Evolutionary conservation across 805 yeast genomes (phyloP).

Genomic region (Helenozyma rhizophorensis): DNA sequence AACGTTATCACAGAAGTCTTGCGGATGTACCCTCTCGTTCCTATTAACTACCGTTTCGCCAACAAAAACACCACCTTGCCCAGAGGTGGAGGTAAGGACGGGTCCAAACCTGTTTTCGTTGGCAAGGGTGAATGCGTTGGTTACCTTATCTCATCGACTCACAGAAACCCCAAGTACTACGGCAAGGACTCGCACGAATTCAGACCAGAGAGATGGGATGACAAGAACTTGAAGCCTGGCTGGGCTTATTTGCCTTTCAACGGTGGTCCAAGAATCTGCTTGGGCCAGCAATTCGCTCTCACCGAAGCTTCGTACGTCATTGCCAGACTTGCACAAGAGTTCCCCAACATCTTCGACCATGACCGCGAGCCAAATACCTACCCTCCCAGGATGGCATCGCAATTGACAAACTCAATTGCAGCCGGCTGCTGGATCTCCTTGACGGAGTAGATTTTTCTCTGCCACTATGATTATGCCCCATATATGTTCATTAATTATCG

Average conservation of each 20-base stretch:
- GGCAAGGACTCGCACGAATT: slow-evolving; percentile 30
- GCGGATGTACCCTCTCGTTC: slow-evolving; percentile 33
- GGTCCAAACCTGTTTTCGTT: slow-evolving; percentile 4
- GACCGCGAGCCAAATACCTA: slow-evolving; percentile 3
- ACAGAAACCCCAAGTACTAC: slow-evolving; percentile 20
- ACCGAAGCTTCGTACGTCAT: slow-evolving; percentile 4
- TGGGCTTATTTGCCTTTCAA: slow-evolving; percentile 12
- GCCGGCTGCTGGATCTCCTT: slow-evolving; percentile 7
- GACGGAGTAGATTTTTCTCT: background rate
- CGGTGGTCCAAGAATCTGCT: slow-evolving; percentile 13
- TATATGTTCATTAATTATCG: background rate
- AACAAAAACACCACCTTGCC: slow-evolving; percentile 31
- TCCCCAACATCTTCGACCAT: slow-evolving; percentile 3
- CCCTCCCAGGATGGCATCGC: slow-evolving; percentile 8
- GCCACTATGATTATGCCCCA: background rate
- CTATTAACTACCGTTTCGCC: slow-evolving; percentile 29
- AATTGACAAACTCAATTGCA: slow-evolving; percentile 6
- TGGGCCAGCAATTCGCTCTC: slow-evolving; percentile 8
- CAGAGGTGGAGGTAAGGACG: slow-evolving; percentile 27
- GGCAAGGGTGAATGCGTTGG: slow-evolving; percentile 16
- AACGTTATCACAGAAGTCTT: slow-evolving; percentile 27
- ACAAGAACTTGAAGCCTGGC: slow-evolving; percentile 14
- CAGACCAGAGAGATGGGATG: slow-evolving; percentile 34
- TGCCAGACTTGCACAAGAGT: slow-evolving; percentile 3
- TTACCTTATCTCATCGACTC: slow-evolving; percentile 19